Conservation (phyloP, 2,329 filamentous ascomycete species). For the Neodidymelliopsis sp. region DNA sequence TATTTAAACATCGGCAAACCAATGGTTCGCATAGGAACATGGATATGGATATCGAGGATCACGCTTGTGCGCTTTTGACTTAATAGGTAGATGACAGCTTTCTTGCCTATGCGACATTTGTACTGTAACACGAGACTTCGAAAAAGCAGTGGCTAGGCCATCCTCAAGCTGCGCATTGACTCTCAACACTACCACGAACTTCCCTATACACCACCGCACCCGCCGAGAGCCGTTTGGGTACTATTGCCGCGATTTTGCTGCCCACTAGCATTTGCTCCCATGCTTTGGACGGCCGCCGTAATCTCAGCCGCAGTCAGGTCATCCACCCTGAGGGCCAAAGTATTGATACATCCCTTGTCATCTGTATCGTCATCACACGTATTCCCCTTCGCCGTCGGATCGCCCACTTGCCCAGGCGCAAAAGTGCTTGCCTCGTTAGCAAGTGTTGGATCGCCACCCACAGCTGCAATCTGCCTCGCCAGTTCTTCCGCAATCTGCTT, state of each 20-base stretch:
- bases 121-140: too few species aligned
- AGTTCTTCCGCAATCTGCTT: slow-evolving; percentile 67
- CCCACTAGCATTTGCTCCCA: slow-evolving; percentile 22
- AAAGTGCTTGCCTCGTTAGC: slow-evolving; percentile 71
- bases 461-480: slow-evolving; percentile 65
- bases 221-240: not conserved
- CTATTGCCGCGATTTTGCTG: slow-evolving; percentile 29
- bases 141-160: too few species aligned
- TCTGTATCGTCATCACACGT: slow-evolving; percentile 60
- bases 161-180: too few species aligned
- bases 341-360: slow-evolving; percentile 63
- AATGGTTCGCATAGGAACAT: too few species aligned
- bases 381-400: slow-evolving; percentile 60
- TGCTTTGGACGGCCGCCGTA: slow-evolving; percentile 54
- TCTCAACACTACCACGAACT: not conserved
- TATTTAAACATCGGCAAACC: too few species aligned
- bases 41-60: too few species aligned
- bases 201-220: not conserved
- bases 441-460: slow-evolving; percentile 68
- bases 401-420: slow-evolving; percentile 64
- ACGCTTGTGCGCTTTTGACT: too few species aligned
- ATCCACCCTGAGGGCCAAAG: slow-evolving; percentile 60
- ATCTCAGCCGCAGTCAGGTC: slow-evolving; percentile 64
- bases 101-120: too few species aligned
- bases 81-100: too few species aligned